Base-by-base conservation (phyloP, 495 filamentous ascomycete genomes). In the Aspergillus kassunensis region DNA sequence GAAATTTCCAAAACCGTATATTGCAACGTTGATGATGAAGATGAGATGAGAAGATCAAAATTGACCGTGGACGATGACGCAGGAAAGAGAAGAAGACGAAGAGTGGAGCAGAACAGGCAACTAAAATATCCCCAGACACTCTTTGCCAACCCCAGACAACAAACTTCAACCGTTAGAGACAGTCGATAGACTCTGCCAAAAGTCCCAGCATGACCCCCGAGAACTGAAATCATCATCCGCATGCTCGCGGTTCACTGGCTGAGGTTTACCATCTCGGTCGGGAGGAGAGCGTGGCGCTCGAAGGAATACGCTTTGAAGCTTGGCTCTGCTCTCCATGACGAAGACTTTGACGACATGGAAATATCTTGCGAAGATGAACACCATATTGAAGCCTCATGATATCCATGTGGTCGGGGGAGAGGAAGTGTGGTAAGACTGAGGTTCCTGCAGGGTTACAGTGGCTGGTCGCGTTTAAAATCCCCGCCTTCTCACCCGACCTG, bases 401-500 rank as follows among this genome's bases (percentile, higher is more conserved):
- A 9, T 7, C 42, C 33, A 41, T 53, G 33, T 41, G 42, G 42
- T 40, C 20, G 49, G 20, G 16, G 16, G 9, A 21, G 49, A 52
- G 49, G 33, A 27, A 4, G 33, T 35, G 16, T 7, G 44, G 30
- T 47, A 34, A 41, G 36, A 45, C 10, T 25, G 39, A 35, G 40
- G 49, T 36, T 33, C 16, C n/a, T 11, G 19, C 29, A 33, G 24
- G 43, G 43, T 54, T 49, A 49, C 52, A 54, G 16, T 49, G 36
- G 41, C 12, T 29, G 25, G 46, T 49, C 19, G 27, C 29, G 18
- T 43, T 55, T 20, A 27, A n/a, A n/a, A 15, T 10, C 41, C 47
- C 41, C 41, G 54, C 44, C 20, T 21, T 13, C 49, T 52, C 57
- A 59, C 36, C 49, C 43, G 57, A 55, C 57, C 37, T 31, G 48